Conservation (phyloP, 345 rosid species). For the Eucalyptus cloeziana region DNA sequence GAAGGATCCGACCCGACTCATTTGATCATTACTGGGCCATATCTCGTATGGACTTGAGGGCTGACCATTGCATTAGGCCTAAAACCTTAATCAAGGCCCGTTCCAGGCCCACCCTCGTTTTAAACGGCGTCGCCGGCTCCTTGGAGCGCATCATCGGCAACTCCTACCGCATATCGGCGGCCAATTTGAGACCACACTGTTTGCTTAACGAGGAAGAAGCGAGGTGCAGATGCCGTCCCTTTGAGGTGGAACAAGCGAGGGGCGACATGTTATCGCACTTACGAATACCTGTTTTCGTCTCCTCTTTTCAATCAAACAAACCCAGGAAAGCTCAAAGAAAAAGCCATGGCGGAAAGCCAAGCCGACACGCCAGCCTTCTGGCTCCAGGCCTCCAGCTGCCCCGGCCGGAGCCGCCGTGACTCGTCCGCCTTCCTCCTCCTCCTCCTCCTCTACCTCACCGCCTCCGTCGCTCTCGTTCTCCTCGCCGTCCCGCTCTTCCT, state of each 20-base stretch:
- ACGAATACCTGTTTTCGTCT: no score
- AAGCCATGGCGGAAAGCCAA: not conserved
- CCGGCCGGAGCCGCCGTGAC: slow-evolving; percentile 14
- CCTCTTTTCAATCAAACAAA: no score
- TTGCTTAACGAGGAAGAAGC: no score
- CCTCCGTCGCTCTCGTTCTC: slow-evolving; percentile 18
- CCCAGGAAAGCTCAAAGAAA: no score
- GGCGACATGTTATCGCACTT: no score
- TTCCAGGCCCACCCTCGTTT: not conserved
- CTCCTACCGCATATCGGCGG: not conserved
- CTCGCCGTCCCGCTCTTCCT: slow-evolving; percentile 37
- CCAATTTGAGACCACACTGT: no score
- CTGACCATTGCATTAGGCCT: not conserved
- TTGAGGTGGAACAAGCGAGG: no score
- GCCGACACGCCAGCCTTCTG: slow-evolving; percentile 52
- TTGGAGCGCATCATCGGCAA: not conserved
- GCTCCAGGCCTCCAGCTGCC: slow-evolving; percentile 14
- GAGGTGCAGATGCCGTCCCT: no score
- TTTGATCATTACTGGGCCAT: not conserved
- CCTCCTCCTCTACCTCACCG: slow-evolving; percentile 18
- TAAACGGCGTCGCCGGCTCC: not conserved
- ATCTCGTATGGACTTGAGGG: not conserved
- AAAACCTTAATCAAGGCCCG: not conserved
- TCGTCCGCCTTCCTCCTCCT: slow-evolving; percentile 3
- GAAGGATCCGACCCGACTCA: not conserved